Evolutionary conservation across 129 eudicot genomes (phyloP), one percentile per base, ranked within the genome.

Genomic region (Helichrysum umbraculigerum): DNA sequence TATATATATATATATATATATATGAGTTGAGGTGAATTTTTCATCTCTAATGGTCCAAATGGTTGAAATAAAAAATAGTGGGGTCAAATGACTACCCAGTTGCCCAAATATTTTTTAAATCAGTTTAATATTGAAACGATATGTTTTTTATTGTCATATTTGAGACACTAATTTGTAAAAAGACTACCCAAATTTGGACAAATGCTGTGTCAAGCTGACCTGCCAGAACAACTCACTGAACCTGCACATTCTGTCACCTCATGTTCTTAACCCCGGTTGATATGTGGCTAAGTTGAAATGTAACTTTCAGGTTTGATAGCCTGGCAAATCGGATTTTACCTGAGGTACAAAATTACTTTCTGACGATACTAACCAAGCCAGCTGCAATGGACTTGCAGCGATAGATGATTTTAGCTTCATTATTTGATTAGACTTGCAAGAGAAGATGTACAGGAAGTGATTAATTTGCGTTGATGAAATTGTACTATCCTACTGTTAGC

Each of bases 321-420:
- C 82, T 92, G 78, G 78, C 86, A 61, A 81, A 83, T 14, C 92
- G 89, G 3, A 74, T 88, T 12, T 67, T 92, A 54, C 96, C 96
- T 0, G 98, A 88, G 81, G 88, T 85, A 64, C 88, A 84, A 0
- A 74, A 76, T 66, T 88, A 90, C 85, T 90, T 90, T 76, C 80
- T 81, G 47, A 85, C 76, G 69, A 79, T 59, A 30, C 89, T 92
- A 15, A 80, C 80, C 10, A 86, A 83, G 65, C 88, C 94, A 20
- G 67, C 67, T 73, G 76, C 76, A 30, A 59, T 61, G 21, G 85
- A 74, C 35, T 50, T 72, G 66, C 50, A 73, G 76, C 34, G 57
- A 35, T 59, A 71, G 80, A 63, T 4, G 70, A 58, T 16, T 72
- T 70, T 75, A 7, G 75, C 39, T 60, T 68, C 19, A 73, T 82